Percentiles rank a stretch among this genome's conserved stretches.
phyloP scores from a whole-genome alignment of 1,139 yeast species.

The Suhomyces panamericanus region DNA sequence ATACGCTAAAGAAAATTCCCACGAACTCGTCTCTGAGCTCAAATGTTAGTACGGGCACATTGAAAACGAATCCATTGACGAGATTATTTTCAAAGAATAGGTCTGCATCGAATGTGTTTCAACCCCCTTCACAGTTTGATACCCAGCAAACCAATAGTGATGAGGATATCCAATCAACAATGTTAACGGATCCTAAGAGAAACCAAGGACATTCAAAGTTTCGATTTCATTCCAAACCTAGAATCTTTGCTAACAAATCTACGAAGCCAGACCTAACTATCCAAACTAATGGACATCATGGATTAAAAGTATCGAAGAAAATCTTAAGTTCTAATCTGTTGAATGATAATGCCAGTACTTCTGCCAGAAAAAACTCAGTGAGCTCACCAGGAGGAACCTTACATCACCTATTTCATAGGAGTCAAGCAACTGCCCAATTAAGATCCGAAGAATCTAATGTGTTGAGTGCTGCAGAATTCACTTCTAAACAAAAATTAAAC shows the following conservation, averaged over 20 bases:
- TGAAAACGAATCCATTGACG: constrained; percentile 30
- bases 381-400: constrained; percentile 40
- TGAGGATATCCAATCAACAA: constrained; percentile 11
- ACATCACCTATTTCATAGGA: constrained; percentile 39
- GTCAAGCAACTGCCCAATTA: constrained; percentile 21
- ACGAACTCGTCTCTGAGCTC: constrained; percentile 37
- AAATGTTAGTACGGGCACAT: constrained; percentile 24
- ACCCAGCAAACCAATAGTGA: constrained; percentile 11
- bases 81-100: constrained; percentile 39
- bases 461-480: constrained; percentile 14
- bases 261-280: constrained; percentile 32
- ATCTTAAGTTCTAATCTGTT: constrained; percentile 25
- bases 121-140: constrained; percentile 11
- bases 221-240: constrained; percentile 18
- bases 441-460: constrained; percentile 5
- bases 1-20: constrained; percentile 35
- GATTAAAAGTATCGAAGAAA: constrained; percentile 31
- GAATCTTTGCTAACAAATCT: constrained; percentile 17
- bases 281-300: constrained; percentile 32
- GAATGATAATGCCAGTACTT: constrained; percentile 18
- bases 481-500: constrained; percentile 16
- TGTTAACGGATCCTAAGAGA: constrained; percentile 11
- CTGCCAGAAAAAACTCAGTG: constrained; percentile 27
- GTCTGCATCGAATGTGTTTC: constrained; percentile 24
- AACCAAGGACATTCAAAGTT: constrained; percentile 13